Conservation (phyloP, 805 yeast genomes). For the baker's yeast (Saccharomyces cerevisiae) region DNA sequence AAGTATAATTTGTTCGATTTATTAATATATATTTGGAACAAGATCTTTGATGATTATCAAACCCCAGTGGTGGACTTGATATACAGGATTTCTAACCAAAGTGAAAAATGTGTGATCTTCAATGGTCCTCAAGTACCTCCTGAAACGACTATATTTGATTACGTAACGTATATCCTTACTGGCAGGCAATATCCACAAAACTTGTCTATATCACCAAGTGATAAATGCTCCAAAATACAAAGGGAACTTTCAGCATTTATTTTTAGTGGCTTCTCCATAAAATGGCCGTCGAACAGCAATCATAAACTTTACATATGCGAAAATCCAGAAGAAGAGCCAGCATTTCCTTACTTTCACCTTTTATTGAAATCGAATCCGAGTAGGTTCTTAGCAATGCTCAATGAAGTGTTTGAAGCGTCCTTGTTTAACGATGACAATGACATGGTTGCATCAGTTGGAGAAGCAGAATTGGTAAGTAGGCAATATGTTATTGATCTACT, state of each 20-base stretch:
- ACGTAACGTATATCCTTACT: slow-evolving; percentile 59
- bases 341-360: slow-evolving; percentile 62
- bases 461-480: slow-evolving; percentile 38
- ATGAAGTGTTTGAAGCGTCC: slow-evolving; percentile 80
- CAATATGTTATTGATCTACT: slow-evolving; percentile 74
- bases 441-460: slow-evolving; percentile 7
- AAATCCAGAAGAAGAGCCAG: slow-evolving; percentile 33
- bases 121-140: slow-evolving; percentile 8
- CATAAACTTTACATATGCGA: slow-evolving; percentile 31
- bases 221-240: neutral
- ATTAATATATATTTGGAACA: slow-evolving; percentile 63
- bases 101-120: slow-evolving; percentile 10
- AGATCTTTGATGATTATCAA: slow-evolving; percentile 56
- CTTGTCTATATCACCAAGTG: slow-evolving; percentile 31
- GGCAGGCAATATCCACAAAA: slow-evolving; percentile 80
- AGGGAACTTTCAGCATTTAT: slow-evolving; percentile 26
- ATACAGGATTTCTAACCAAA: slow-evolving; percentile 21
- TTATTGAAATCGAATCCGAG: slow-evolving; percentile 49
- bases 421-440: slow-evolving; percentile 52
- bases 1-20: slow-evolving; percentile 52
- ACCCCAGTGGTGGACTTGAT: slow-evolving; percentile 64
- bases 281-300: slow-evolving; percentile 37
- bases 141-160: slow-evolving; percentile 41
- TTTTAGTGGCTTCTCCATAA: slow-evolving; percentile 47
- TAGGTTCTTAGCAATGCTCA: slow-evolving; percentile 57